Base-by-base conservation (phyloP, 345 rosid genomes). In the Sonneratia caseolaris region DNA sequence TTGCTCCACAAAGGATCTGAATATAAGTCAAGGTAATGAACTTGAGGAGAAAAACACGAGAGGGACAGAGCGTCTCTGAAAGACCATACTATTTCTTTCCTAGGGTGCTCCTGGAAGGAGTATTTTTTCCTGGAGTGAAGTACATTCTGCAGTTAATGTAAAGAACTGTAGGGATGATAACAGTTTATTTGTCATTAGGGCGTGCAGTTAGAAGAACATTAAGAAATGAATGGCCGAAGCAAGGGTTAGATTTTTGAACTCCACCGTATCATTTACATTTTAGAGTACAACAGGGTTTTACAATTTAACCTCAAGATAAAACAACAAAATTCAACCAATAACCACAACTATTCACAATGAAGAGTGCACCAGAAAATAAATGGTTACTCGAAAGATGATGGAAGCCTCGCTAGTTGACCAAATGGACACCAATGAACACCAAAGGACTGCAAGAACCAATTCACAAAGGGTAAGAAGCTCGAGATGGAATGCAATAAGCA, bases 391-490 rank as follows among this genome's bases (percentile, higher is more conserved):
- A 84, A 86, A 75, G 88, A 75, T 32, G 87, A 81, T 77, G 97
- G 91, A 65, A 84, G 83, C 72, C 88, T 86, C 0, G 98, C 82
- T 76, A 91, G 71, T 76, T 88, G 86, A 73, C 93, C 93, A 80
- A 84, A 93, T 27, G 98, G 98, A 75, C 98, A 93, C 96, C 97
- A 93, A 75, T 93, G 98, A 78, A 91, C 86, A 76, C 98, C 98
- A 73, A 91, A 86, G 22, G 98, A 87, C 98, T 93, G 85, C 85
- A 89, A 83, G 68, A 73, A 74, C 45, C 76, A 72, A 73, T 73
- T 64, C 59, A 64, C 68, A 68, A 75, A 66, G 36, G 65, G 38
- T 42, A 76, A 71, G 21, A 66, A 77, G 71, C 21, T 76, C 55
- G 55, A 73, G 61, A 40, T 37, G 24, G 47, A 2, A 70, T n/a